phyloP scores from a whole-genome alignment of 768 basidiomycete species.

The Lactarius sanguifluus region DNA sequence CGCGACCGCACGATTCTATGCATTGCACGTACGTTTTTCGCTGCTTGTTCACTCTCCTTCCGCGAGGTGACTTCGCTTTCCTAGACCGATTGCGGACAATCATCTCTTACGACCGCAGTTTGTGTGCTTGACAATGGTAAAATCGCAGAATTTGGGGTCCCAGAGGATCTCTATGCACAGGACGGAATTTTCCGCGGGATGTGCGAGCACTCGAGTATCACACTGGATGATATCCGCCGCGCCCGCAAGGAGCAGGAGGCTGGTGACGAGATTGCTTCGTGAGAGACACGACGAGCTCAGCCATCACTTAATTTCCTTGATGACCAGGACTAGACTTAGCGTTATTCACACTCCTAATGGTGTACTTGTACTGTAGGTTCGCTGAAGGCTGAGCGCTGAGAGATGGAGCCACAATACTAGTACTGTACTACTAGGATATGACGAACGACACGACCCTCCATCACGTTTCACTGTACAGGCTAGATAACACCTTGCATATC shows the following conservation, averaged over 20 bases:
- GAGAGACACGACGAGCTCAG: not conserved
- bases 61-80: not conserved
- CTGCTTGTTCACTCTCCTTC: not conserved
- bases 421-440: too few species aligned
- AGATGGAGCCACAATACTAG: too few species aligned
- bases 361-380: too few species aligned
- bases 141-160: slow-evolving; percentile 86
- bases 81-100: slow-evolving; percentile 84
- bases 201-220: slow-evolving; percentile 79
- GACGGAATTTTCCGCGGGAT: slow-evolving; percentile 80
- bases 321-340: too few species aligned
- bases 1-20: slow-evolving; percentile 80
- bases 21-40: slow-evolving; percentile 67
- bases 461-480: too few species aligned
- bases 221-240: slow-evolving; percentile 61
- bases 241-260: slow-evolving; percentile 36
- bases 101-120: slow-evolving; percentile 83
- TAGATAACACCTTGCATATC: too few species aligned
- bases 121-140: slow-evolving; percentile 81
- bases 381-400: too few species aligned
- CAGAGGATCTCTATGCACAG: slow-evolving; percentile 57
- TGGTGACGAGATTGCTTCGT: slow-evolving; percentile 1
- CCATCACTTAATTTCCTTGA: too few species aligned
- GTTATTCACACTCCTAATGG: too few species aligned
- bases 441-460: too few species aligned